Percentiles rank a stretch among this genome's conserved stretches.
Conservation (phyloP, 202 grass and related monocot species). For the Zoysia matrella region DNA sequence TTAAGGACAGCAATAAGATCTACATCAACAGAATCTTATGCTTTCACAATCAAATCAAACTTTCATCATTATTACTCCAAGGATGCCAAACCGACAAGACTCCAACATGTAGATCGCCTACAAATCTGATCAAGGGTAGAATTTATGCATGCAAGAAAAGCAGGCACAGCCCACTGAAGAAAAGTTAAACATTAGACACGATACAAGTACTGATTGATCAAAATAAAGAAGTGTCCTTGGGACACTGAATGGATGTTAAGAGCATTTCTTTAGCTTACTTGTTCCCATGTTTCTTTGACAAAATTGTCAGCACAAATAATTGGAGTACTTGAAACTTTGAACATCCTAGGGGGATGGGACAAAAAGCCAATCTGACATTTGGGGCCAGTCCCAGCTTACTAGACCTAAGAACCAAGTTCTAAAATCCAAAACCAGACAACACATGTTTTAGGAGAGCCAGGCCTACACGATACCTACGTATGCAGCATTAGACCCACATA, state of each 20-base stretch:
- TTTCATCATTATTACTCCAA: slow-evolving; percentile 40
- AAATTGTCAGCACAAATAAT: slow-evolving; percentile 59
- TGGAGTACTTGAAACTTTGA: slow-evolving; percentile 50
- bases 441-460: slow-evolving; percentile 20
- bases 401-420: slow-evolving; percentile 43
- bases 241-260: no score
- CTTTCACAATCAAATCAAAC: slow-evolving; percentile 41
- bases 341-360: slow-evolving; percentile 42
- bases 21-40: slow-evolving; percentile 38
- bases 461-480: slow-evolving; percentile 24
- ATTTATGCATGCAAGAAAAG: slow-evolving; percentile 44
- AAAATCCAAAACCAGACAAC: slow-evolving; percentile 33
- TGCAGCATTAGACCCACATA: slow-evolving; percentile 7
- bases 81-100: slow-evolving; percentile 20
- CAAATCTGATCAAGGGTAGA: slow-evolving; percentile 16
- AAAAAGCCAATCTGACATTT: slow-evolving; percentile 25
- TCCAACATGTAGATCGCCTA: slow-evolving; percentile 39
- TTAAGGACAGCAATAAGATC: slow-evolving; percentile 43
- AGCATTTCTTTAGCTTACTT: slow-evolving; percentile 32
- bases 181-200: slow-evolving; percentile 29
- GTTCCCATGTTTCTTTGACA: slow-evolving; percentile 39
- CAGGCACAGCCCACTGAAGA: slow-evolving; percentile 8
- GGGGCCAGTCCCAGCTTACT: slow-evolving; percentile 42
- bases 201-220: no score
- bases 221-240: no score